phyloP scores from a whole-genome alignment of 192 early-diverging fungal species.

The Umbelopsis isabellina region DNA sequence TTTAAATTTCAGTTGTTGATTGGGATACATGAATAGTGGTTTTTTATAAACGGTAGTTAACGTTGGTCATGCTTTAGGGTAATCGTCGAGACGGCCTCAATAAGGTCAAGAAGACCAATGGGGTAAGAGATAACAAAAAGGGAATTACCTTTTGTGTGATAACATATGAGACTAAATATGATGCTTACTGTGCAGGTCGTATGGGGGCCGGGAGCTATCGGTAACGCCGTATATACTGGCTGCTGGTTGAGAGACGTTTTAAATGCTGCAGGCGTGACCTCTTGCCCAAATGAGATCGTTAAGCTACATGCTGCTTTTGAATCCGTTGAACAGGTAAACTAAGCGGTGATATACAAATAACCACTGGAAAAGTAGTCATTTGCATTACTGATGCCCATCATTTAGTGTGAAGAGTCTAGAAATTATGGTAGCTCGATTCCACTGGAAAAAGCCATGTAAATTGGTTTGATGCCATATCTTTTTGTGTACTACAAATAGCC shows the following conservation, averaged over 20 bases:
- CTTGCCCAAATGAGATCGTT: conserved; percentile 47
- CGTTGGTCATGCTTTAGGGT: conserved; percentile 41
- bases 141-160: background rate
- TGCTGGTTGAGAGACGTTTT: conserved; percentile 79
- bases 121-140: conserved; percentile 37
- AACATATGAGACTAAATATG: background rate
- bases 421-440: conserved; percentile 77
- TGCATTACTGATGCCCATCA: background rate
- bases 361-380: background rate
- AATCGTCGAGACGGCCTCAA: conserved; percentile 83
- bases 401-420: conserved; percentile 58
- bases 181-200: conserved; percentile 48
- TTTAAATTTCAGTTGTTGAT: too few species aligned
- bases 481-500: background rate
- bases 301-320: conserved; percentile 66
- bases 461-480: background rate
- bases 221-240: conserved; percentile 81
- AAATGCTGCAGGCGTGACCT: conserved; percentile 56
- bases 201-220: conserved; percentile 79
- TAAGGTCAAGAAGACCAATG: conserved; percentile 75
- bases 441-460: conserved; percentile 63
- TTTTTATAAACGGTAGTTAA: background rate
- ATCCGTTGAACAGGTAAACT: conserved; percentile 60
- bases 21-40: background rate
- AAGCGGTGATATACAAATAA: too few species aligned